Base-by-base conservation (phyloP, 345 rosid species). In the Acer negundo region DNA sequence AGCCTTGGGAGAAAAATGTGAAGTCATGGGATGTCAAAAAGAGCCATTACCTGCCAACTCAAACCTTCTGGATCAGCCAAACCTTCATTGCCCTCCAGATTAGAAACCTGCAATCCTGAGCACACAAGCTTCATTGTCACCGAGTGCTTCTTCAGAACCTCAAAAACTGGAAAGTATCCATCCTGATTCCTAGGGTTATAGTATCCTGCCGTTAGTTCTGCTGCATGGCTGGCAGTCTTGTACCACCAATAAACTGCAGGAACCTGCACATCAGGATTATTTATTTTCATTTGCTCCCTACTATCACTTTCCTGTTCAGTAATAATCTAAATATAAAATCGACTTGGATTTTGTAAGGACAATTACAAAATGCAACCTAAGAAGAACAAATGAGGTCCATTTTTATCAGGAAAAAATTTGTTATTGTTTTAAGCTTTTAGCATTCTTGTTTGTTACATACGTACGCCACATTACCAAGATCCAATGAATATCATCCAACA, bases 201-300 rank as follows among this genome's bases (percentile, higher is more conserved):
- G 86, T 90, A 95, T 81, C 99, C 99, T 19, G 98, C 94, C 22
- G 97, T 92, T 75, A 92, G 83, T 79, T 95, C 99, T 58, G 98
- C 94, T 53, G 97, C 94, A 81, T 95, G 99, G 80, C 99, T 95
- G 38, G 91, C 77, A 74, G 96, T 86, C 84, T 85, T 93, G 86
- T 92, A 92, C 86, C 98, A 93, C 99, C 99, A 95, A 82, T 90
- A 90, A 81, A 93, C 82, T 24, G 93, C 92, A 76, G 99, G 99
- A 83, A 95, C 84, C 99, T 95, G 87, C 83, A 84, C 20, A 78
- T 70, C 61, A 76, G 59, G 65, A 78, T 66, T 67, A 67, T 47
- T 77, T 15, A 23, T 70, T 70, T 59, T 53, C 49, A 9, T 63
- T 62, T 46, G 38, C 46, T 12, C 42, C 24, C 2, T 72, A 62